Evolutionary conservation across 225 moss, liverwort and hornwort genomes (phyloP).

Genomic region (Bryum argenteum): DNA sequence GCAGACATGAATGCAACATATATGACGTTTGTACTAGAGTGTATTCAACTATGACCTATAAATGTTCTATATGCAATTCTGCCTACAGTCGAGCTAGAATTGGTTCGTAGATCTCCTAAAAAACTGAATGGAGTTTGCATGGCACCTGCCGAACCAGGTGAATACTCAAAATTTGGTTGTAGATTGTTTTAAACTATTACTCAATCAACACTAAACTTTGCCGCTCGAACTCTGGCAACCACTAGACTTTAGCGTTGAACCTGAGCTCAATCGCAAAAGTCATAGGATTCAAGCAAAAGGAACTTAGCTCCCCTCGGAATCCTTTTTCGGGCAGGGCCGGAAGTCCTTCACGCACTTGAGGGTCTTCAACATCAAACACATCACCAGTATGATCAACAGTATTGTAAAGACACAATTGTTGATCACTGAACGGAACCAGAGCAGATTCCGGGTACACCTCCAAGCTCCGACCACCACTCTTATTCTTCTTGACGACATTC

Average conservation of each 20-base stretch:
- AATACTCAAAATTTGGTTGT: no score
- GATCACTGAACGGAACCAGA: background rate
- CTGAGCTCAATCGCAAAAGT: background rate
- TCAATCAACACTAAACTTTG: background rate
- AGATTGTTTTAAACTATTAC: no score
- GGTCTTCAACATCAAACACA: background rate
- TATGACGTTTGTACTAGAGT: no score
- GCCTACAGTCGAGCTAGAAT: no score
- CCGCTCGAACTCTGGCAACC: background rate
- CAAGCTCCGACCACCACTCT: background rate
- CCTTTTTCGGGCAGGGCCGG: background rate
- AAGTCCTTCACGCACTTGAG: background rate
- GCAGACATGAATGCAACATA: no score
- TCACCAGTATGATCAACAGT: background rate
- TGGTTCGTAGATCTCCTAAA: no score
- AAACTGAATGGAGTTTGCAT: no score
- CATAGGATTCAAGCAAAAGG: background rate
- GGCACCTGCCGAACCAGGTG: no score
- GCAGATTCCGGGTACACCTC: constrained; percentile 5
- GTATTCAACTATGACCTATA: no score
- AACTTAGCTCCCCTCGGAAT: background rate
- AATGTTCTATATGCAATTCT: no score
- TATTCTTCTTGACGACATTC: background rate
- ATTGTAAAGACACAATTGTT: constrained; percentile 6
- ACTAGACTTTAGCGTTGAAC: background rate